Base-by-base conservation (phyloP, 805 yeast species). In the Candida koratica region DNA sequence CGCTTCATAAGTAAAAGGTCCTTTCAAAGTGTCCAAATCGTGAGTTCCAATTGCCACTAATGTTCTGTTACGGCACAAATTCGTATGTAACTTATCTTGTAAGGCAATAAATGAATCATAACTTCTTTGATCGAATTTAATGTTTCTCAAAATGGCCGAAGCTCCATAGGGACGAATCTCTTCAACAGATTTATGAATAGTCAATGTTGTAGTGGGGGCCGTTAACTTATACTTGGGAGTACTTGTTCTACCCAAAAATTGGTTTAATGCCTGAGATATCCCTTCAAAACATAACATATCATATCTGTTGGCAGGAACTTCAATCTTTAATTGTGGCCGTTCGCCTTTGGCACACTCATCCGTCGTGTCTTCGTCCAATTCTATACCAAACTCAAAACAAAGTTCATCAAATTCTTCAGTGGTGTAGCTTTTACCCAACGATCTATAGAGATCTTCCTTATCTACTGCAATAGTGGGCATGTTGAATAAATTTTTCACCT, bases 391-490 rank as follows among this genome's bases (percentile, higher is more conserved):
- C 56, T 90, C 94, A 69, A 93, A 93, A 69, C 97, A 93, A 49
- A 93, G 77, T 64, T 89, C 97, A 58, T 93, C 99, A 52, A 93
- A 89, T 57, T 90, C 98, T 51, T 87, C 78, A 48, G 93, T 84
- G 52, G 96, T 75, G 46, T 64, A 65, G 28, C 49, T 51, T 48
- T 49, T 58, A 38, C 68, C 97, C 44, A 93, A 71, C 28, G 86
- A 77, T 55, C 80, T 77, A 69, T 77, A 93, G 45, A 93, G 76
- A 60, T 93, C 97, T 57, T 81, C 84, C 60, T 94, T 89, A 61
- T 93, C 97, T 46, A 93, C 97, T 19, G 95, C 75, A 56, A 93
- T 74, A 62, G 98, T 93, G 68, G 99, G 99, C 99, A 93, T 93
- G 35, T 12, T 20, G 23, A 10, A 20, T 20, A 25, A 25, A 14